Base-by-base conservation (phyloP, 192 early-diverging fungal genomes). In the Coemansia sp. region DNA sequence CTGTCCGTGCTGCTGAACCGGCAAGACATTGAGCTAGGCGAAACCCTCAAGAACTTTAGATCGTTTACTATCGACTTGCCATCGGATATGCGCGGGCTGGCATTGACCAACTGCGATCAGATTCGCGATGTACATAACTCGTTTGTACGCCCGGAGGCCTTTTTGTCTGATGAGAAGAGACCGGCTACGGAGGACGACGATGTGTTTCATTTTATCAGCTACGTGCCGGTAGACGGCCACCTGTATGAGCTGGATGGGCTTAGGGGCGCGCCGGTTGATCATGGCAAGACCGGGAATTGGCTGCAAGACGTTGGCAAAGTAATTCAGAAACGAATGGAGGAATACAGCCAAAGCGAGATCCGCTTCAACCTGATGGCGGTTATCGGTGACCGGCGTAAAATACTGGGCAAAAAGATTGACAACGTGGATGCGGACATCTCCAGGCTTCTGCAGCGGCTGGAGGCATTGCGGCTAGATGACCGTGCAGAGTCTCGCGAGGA, bases 301-400 rank as follows among this genome's bases (percentile, higher is more conserved):
- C 68, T 85, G 16, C 66, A 73, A 12, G 72, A 81, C 23, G 86
- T 81, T 3, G 81, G 82, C 5, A 71, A 66, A 26, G 87, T 88
- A 5, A 89, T 92, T 40, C 79, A 86, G 65, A 60, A 66, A 32
- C 81, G 90, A 7, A 90, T 92, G 84, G 65, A 64, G 9, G 77
- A 76, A 37, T 80, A 71, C 38, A 65, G 62, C 32, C 46, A 85
- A 43, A 69, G 70, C 18, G 90, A 92, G 64, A 85, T 90, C 45
- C 80, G 87, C 31, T 92, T 90, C 50, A 92, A 87, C 51, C 60
- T 92, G 56, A 85, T 92, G 87, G 88, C 90, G 0, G 74, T 92
- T 6, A 86, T 85, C 8, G 79, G 83, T 39, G 84, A 86, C 58
- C 82, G 83, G 21, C 74, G 81, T 37, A 82, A 83, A 40, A 62